Base-by-base conservation (phyloP, 371 early-diverging fungal species). In the Gilbertella persicaria region DNA sequence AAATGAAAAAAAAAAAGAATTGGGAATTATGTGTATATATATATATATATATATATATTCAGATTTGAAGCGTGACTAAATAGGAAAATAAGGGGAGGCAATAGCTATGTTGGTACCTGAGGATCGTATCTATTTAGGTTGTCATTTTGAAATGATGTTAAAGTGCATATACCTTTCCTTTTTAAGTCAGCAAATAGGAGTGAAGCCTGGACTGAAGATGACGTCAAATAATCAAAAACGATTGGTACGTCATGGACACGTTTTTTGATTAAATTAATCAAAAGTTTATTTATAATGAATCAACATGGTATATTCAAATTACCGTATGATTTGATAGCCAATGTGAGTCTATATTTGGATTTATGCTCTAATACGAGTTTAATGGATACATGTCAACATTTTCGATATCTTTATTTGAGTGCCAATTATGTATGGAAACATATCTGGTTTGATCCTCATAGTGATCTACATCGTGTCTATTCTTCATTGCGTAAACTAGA, bases 401-500 rank as follows among this genome's bases (percentile, higher is more conserved):
- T 62, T 43, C 67, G 76, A 7, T 66, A 66, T 36, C 43, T 60
- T 29, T 60, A 63, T 24, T 52, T 75, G 4, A 54, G 56, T 13
- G 65, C 66, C 14, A 58, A 36, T 19, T 48, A 45, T 20, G n/a
- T 72, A 1, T 78, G 78, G 78, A 54, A 57, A 45, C 53, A 47
- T 6, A 60, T 78, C 20, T 60, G 58, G 4, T 58, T 78, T 48
- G 71, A 71, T 30, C 50, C 57, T 39, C 29, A 41, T 9, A 57
- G 46, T 25, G 62, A 64, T 24, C 43, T 71, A 7, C 41, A 51
- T 13, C 45, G 49, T 16, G 53, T 72, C 16, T 78, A 78, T 36
- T 71, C 78, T 19, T 64, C 72, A 6, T 53, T 78, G 14, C 58
- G 78, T 19, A 69, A 74, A 35, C 47, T 78, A 4, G 58, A 58